These are phyloP conservation scores for Byssoonygena ceratinophila DNA, from an alignment of 2,329 filamentous ascomycete genomes.

Conservation along the genomic window DNA sequence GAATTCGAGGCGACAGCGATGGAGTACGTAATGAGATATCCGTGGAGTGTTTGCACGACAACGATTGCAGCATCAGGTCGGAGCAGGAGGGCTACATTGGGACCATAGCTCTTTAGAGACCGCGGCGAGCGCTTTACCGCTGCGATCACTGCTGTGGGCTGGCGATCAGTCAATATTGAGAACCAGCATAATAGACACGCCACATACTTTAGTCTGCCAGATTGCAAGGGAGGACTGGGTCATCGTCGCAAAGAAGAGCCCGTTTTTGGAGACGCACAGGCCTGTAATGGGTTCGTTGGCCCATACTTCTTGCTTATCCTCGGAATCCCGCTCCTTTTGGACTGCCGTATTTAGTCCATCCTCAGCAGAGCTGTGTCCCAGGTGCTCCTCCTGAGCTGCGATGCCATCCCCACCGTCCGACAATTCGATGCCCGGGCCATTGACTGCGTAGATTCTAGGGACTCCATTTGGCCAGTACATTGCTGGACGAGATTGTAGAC, in stretches of 20 bases:
- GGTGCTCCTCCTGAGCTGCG: constrained; percentile 21
- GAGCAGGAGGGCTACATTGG: constrained; percentile 72
- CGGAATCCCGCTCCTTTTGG: constrained; percentile 21
- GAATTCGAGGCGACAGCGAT: constrained; percentile 73
- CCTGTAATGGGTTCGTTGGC: constrained; percentile 60
- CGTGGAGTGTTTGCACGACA: constrained; percentile 73
- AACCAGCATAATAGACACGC: constrained; percentile 14
- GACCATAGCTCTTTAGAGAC: constrained; percentile 73
- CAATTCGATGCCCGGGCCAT: constrained; percentile 32
- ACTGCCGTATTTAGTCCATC: constrained; percentile 25
- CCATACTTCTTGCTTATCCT: constrained; percentile 28
- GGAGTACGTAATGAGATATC: constrained; percentile 90
- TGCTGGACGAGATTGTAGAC: constrained; percentile 26
- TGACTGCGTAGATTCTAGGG: constrained; percentile 40
- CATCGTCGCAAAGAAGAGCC: constrained; percentile 77
- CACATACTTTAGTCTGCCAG: constrained; percentile 80
- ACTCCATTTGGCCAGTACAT: constrained; percentile 45
- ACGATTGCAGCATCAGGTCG: constrained; percentile 87
- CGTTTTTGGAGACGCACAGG: constrained; percentile 64
- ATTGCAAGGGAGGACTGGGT: constrained; percentile 77
- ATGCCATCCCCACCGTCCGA: constrained; percentile 22
- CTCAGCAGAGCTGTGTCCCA: constrained; percentile 38
- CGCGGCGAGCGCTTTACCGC: constrained; percentile 69
- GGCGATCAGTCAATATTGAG: constrained; percentile 24
- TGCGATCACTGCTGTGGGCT: constrained; percentile 83